phyloP scores from a whole-genome alignment of 2,329 filamentous ascomycete genomes.

The Trichoderma koningiopsis region DNA sequence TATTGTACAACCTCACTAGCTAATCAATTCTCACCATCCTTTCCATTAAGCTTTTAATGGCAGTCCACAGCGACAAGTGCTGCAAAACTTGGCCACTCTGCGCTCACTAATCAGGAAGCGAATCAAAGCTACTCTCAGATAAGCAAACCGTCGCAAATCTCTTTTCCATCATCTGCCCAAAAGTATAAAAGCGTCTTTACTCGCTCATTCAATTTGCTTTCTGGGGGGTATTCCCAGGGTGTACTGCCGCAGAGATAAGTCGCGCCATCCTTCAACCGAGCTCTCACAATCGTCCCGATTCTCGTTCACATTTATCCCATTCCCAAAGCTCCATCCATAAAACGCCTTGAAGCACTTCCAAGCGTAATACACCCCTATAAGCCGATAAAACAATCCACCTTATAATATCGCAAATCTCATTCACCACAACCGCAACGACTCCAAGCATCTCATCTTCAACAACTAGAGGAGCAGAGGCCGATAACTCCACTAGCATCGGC shows the following conservation, averaged over 20 bases:
- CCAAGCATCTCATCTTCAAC: background rate
- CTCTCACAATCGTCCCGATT: background rate
- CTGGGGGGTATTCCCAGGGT: background rate
- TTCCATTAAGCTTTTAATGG: background rate
- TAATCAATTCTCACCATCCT: background rate
- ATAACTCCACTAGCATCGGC: constrained; percentile 15
- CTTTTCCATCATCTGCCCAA: background rate
- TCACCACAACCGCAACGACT: background rate
- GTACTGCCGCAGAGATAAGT: background rate
- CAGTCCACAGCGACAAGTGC: background rate
- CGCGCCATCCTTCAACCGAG: background rate
- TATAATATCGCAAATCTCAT: background rate
- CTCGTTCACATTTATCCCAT: background rate
- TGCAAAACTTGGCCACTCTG: background rate
- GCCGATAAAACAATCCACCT: background rate
- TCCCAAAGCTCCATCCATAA: background rate
- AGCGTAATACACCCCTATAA: background rate
- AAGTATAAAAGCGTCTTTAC: background rate
- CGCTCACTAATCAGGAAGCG: background rate
- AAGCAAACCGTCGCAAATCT: background rate
- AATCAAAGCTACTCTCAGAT: background rate
- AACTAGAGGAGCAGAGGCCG: background rate
- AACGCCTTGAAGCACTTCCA: background rate
- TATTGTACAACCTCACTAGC: background rate
- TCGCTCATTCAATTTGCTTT: background rate